Evolutionary conservation across 2,329 filamentous ascomycete genomes (phyloP).

Genomic region (Amphichorda felina): DNA sequence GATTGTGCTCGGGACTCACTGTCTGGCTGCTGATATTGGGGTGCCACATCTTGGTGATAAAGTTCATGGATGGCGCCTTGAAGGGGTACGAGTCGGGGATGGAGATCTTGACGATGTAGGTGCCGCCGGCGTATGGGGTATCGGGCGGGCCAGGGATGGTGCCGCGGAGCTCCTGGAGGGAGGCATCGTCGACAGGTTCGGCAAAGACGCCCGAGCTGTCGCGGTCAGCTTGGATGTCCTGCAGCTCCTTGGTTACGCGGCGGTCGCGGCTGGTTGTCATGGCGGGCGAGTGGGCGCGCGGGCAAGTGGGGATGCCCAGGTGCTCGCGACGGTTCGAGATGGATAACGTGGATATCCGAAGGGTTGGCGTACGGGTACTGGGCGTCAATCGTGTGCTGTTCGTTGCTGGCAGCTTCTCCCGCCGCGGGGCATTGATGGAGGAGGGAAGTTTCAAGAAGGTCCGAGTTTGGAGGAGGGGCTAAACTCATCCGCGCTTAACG

Average conservation of each 20-base stretch:
- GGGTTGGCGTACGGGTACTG: no score
- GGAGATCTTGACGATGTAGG: constrained; percentile 70
- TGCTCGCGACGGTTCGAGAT: no score
- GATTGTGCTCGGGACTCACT: constrained; percentile 39
- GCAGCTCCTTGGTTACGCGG: constrained; percentile 63
- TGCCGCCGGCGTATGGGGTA: constrained; percentile 84
- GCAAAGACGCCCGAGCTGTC: constrained; percentile 66
- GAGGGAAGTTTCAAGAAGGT: no score
- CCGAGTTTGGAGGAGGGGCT: no score
- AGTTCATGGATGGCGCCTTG: constrained; percentile 81
- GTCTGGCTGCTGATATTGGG: constrained; percentile 93
- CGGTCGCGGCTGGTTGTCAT: constrained; percentile 43
- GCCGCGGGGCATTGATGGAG: no score
- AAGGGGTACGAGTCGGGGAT: constrained; percentile 90
- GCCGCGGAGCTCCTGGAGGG: constrained; percentile 68
- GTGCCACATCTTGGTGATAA: constrained; percentile 92
- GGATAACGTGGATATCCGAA: no score
- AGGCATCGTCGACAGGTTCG: constrained; percentile 50
- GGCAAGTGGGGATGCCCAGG: no score
- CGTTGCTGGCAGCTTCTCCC: no score
- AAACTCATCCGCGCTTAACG: no score
- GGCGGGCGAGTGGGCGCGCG: constrained; percentile 6
- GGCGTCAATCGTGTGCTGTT: no score
- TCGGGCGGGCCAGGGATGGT: constrained; percentile 79
- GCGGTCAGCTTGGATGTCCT: constrained; percentile 61